phyloP scores from a whole-genome alignment of 2,329 filamentous ascomycete species.

The Paraphaeosphaeria sporulosa region DNA sequence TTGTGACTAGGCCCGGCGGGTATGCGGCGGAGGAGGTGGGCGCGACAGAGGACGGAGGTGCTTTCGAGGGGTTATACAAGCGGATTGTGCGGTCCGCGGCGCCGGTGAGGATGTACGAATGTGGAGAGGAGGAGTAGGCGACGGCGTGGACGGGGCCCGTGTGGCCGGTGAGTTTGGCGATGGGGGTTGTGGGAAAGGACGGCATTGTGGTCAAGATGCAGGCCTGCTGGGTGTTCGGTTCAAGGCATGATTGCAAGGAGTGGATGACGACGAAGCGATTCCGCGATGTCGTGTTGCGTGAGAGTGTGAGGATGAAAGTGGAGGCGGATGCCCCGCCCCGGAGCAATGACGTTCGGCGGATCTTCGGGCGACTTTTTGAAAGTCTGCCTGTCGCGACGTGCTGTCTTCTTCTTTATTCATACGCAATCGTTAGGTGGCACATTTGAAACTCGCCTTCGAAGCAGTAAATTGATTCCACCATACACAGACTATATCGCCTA shows the following conservation, averaged over 20 bases:
- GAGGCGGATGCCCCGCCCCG: neutral
- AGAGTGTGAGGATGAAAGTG: neutral
- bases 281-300: neutral
- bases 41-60: constrained; percentile 47
- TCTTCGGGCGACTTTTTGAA: constrained; percentile 10
- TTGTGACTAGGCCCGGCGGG: constrained; percentile 73
- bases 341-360: constrained; percentile 13
- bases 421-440: neutral
- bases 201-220: constrained; percentile 35
- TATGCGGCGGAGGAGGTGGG: constrained; percentile 32
- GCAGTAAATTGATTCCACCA: neutral
- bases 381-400: neutral
- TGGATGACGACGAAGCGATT: constrained; percentile 13
- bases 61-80: constrained; percentile 79
- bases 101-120: constrained; percentile 76
- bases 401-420: neutral
- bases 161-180: constrained; percentile 52
- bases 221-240: constrained; percentile 5
- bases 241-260: constrained; percentile 31
- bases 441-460: neutral
- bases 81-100: constrained; percentile 84
- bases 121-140: constrained; percentile 58
- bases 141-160: constrained; percentile 59
- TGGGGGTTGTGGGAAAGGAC: constrained; percentile 50
- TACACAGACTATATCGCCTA: neutral